phyloP scores from a whole-genome alignment of 805 yeast species.

The Yarrowia sp. region DNA sequence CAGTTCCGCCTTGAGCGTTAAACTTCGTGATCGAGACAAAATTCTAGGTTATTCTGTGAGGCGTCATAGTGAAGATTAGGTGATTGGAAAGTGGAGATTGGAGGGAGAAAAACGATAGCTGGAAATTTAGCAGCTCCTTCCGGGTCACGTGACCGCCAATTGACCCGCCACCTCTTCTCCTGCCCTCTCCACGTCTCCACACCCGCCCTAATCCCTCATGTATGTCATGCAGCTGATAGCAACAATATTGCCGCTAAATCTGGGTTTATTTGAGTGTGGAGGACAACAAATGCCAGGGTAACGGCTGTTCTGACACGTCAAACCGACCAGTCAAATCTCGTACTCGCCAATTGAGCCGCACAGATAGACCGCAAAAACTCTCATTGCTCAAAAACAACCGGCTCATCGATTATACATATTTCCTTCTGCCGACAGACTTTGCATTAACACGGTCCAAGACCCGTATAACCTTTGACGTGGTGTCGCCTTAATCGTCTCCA shows the following conservation, averaged over 20 bases:
- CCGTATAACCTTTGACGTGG: no score
- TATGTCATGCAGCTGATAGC: slow-evolving; percentile 26
- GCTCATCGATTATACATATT: no score
- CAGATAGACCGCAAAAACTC: no score
- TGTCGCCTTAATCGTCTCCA: background rate
- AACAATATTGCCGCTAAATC: slow-evolving; percentile 27
- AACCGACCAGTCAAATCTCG: no score
- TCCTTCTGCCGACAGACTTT: no score
- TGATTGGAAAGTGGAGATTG: background rate
- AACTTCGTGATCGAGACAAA: background rate
- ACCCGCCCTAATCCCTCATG: background rate
- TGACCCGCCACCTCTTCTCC: background rate
- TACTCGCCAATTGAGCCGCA: no score
- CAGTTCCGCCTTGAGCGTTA: background rate
- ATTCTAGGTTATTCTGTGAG: slow-evolving; percentile 17
- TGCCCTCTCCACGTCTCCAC: background rate
- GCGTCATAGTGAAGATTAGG: slow-evolving; percentile 18
- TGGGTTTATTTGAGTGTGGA: background rate
- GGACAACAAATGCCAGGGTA: no score
- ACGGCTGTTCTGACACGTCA: no score
- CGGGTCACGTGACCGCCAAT: slow-evolving; percentile 2
- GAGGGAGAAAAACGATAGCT: no score
- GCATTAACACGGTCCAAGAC: no score
- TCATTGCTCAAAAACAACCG: no score
- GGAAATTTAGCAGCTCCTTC: no score